phyloP scores from a whole-genome alignment of 768 basidiomycete genomes.

The Leccinum incarnatum region DNA sequence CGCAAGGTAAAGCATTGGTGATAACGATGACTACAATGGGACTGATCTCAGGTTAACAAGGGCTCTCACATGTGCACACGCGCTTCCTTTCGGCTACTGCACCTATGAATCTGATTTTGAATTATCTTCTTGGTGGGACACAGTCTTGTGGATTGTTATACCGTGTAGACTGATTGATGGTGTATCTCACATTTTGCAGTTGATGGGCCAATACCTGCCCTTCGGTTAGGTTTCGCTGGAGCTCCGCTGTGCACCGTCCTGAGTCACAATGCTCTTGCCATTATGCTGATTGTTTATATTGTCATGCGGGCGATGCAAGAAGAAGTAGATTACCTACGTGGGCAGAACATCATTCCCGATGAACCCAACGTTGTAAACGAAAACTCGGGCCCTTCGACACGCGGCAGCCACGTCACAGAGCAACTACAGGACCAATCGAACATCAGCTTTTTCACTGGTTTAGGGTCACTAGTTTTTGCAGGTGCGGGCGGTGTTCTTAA shows the following conservation, averaged over 20 bases:
- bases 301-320: conserved; percentile 17
- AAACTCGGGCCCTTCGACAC: background rate
- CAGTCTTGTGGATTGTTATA: background rate
- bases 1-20: conserved; percentile 12
- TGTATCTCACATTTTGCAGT: conserved; percentile 8
- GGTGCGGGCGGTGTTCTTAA: conserved; percentile 21
- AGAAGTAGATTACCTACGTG: conserved; percentile 16
- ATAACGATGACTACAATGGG: background rate
- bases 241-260: conserved; percentile 28
- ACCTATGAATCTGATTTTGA: conserved; percentile 22
- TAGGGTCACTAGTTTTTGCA: conserved; percentile 15
- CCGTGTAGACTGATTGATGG: background rate
- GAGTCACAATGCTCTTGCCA: conserved; percentile 25
- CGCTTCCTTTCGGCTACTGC: conserved; percentile 23
- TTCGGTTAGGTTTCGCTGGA: conserved; percentile 26
- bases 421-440: background rate
- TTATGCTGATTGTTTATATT: conserved; percentile 22
- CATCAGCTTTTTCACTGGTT: conserved; percentile 11
- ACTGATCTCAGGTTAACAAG: conserved; percentile 7
- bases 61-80: conserved; percentile 22
- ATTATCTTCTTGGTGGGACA: conserved; percentile 26
- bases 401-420: background rate
- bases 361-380: background rate
- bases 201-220: conserved; percentile 24
- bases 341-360: conserved; percentile 7